Percentiles rank a stretch among this genome's conserved stretches.
These are phyloP conservation scores for Alternaria brassicae DNA, from an alignment of 2,329 filamentous ascomycete genomes.

Conservation along the genomic window DNA sequence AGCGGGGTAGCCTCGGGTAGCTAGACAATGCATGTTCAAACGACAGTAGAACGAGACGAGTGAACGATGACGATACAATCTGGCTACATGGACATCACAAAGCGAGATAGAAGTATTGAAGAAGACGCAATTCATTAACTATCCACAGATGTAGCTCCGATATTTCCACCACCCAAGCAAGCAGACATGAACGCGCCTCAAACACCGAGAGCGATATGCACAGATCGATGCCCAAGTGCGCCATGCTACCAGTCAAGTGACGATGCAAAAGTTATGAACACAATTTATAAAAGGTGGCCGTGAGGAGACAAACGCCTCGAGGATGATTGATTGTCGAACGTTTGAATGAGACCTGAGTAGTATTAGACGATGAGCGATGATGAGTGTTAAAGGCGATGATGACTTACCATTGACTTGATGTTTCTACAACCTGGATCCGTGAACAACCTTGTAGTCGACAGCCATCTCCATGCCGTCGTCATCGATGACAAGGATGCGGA, in stretches of 20 bases:
- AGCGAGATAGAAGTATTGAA: constrained; percentile 8
- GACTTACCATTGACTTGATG: constrained; percentile 41
- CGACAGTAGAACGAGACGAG: no score
- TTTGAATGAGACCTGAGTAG: constrained; percentile 34
- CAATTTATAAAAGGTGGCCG: constrained; percentile 42
- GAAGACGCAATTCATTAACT: constrained; percentile 47
- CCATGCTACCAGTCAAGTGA: constrained; percentile 33
- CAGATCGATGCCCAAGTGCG: constrained; percentile 23
- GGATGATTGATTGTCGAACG: constrained; percentile 41
- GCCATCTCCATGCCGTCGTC: constrained; percentile 92
- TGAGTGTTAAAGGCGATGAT: neutral
- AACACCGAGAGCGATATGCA: constrained; percentile 25
- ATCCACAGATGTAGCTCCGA: constrained; percentile 47
- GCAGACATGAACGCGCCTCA: constrained; percentile 27
- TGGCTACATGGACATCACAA: constrained; percentile 1
- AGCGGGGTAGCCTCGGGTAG: constrained; percentile 7
- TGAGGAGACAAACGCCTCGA: constrained; percentile 44
- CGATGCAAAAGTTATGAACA: constrained; percentile 49
- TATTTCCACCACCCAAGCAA: constrained; percentile 36
- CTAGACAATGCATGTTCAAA: no score
- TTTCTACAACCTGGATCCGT: constrained; percentile 71
- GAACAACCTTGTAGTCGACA: constrained; percentile 99
- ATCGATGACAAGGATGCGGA: constrained; percentile 94
- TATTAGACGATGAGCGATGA: constrained; percentile 22
- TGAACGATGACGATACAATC: no score